These are phyloP conservation scores for Thymus mandschuricus DNA, from an alignment of 257 asterid genomes.

Conservation along the genomic window DNA sequence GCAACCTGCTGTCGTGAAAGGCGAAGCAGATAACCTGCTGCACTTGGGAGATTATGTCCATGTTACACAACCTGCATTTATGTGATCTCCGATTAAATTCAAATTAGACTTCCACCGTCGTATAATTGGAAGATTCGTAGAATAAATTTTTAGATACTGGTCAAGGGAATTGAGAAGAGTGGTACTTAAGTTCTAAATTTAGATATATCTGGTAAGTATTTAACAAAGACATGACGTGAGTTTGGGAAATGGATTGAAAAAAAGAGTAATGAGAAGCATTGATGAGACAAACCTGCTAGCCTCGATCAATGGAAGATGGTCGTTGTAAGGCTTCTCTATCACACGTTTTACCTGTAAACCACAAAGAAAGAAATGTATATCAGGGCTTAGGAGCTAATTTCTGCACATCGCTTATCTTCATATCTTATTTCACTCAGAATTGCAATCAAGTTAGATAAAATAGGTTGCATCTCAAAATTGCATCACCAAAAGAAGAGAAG, in stretches of 20 bases:
- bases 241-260: neutral
- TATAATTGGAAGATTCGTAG: neutral
- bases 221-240: neutral
- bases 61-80: slow-evolving; percentile 84
- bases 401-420: slow-evolving; percentile 8
- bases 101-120: too few relatives aligned
- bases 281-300: slow-evolving; percentile 79
- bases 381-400: slow-evolving; percentile 15
- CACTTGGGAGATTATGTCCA: slow-evolving; percentile 96
- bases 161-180: neutral
- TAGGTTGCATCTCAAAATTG: neutral
- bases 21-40: slow-evolving; percentile 98
- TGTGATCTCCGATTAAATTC: neutral
- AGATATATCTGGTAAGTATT: neutral
- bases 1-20: slow-evolving; percentile 90
- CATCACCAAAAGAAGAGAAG: neutral
- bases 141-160: neutral
- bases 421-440: neutral
- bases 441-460: neutral
- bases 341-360: slow-evolving; percentile 80
- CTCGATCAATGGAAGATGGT: slow-evolving; percentile 95
- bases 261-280: neutral
- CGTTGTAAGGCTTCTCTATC: slow-evolving; percentile 93
- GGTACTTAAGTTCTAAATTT: neutral
- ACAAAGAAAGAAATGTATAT: neutral